Evolutionary conservation across 352 stramenopile genomes (phyloP).

Genomic region (Phytophthora constricta): DNA sequence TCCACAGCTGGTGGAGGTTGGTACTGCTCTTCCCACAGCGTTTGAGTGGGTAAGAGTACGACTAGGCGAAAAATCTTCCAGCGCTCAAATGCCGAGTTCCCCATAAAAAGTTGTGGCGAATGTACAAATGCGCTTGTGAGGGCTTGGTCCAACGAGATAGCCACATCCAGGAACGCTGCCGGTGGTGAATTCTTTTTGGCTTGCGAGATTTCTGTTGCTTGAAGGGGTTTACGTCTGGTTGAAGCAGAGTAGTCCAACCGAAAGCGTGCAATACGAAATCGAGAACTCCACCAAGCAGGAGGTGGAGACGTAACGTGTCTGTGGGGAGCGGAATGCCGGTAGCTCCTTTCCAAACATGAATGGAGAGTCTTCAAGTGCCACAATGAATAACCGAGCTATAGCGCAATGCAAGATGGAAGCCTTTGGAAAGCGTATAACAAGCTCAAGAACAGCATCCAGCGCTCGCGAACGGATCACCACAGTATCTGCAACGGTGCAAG

Average conservation of each 20-base stretch:
- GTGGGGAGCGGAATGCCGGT: conserved; percentile 62
- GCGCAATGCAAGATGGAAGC: conserved; percentile 81
- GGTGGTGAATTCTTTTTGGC: conserved; percentile 30
- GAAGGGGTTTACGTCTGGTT: background rate
- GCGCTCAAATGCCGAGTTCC: conserved; percentile 38
- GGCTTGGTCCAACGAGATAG: conserved; percentile 79
- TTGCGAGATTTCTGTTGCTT: background rate
- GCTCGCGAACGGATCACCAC: conserved; percentile 45
- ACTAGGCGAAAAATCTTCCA: conserved; percentile 61
- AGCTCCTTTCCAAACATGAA: conserved; percentile 86
- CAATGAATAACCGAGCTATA: conserved; percentile 74
- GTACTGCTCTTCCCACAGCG: conserved; percentile 72
- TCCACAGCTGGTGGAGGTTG: conserved; percentile 22
- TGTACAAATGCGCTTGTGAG: conserved; percentile 66
- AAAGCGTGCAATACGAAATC: conserved; percentile 53
- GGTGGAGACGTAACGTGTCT: conserved; percentile 58
- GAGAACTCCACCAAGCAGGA: conserved; percentile 57
- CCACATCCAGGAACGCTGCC: conserved; percentile 70
- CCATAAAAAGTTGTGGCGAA: conserved; percentile 57
- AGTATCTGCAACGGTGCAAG: conserved; percentile 61
- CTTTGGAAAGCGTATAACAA: conserved; percentile 92
- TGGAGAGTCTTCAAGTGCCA: conserved; percentile 78
- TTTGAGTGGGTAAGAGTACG: conserved; percentile 65
- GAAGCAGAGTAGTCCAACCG: conserved; percentile 20
- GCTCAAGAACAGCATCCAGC: conserved; percentile 78